Percentiles rank a stretch among this genome's conserved stretches.
Evolutionary conservation across 2,329 filamentous ascomycete species (phyloP).

Genomic region (Pseudocercospora fijiensis): DNA sequence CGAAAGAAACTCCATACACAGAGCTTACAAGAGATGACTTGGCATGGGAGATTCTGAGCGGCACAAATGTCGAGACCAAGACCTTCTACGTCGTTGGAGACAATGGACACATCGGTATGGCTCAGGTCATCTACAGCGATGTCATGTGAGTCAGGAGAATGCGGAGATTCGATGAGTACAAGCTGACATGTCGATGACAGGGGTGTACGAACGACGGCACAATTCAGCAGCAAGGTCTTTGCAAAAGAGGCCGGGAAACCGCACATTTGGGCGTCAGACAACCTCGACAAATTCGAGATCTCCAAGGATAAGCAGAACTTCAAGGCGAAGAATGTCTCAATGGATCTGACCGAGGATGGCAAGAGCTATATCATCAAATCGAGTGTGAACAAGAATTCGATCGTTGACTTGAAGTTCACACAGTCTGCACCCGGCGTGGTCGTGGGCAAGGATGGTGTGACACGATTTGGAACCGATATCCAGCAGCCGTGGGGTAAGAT

Average conservation of each 20-base stretch:
- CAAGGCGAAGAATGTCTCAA: constrained; percentile 78
- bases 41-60: constrained; percentile 77
- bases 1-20: constrained; percentile 74
- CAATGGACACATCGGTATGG: constrained; percentile 71
- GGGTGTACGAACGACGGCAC: constrained; percentile 82
- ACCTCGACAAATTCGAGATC: constrained; percentile 76
- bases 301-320: constrained; percentile 80
- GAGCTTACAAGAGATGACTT: constrained; percentile 75
- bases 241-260: constrained; percentile 68
- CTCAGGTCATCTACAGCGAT: constrained; percentile 96
- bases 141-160: constrained; percentile 64
- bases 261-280: constrained; percentile 79
- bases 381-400: constrained; percentile 71
- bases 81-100: constrained; percentile 88
- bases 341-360: constrained; percentile 84
- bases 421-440: constrained; percentile 77
- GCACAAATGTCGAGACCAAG: constrained; percentile 90
- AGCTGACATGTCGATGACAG: constrained; percentile 48
- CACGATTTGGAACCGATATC: constrained; percentile 82
- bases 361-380: constrained; percentile 86
- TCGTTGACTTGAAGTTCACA: constrained; percentile 83
- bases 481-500: constrained; percentile 86
- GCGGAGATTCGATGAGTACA: not conserved
- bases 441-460: constrained; percentile 78
- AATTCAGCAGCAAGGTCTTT: constrained; percentile 95